Percentiles rank a stretch among this genome's conserved stretches.
These are phyloP conservation scores for Alloteropsis semialata DNA, from an alignment of 176 grass and related monocot genomes.

Conservation along the genomic window DNA sequence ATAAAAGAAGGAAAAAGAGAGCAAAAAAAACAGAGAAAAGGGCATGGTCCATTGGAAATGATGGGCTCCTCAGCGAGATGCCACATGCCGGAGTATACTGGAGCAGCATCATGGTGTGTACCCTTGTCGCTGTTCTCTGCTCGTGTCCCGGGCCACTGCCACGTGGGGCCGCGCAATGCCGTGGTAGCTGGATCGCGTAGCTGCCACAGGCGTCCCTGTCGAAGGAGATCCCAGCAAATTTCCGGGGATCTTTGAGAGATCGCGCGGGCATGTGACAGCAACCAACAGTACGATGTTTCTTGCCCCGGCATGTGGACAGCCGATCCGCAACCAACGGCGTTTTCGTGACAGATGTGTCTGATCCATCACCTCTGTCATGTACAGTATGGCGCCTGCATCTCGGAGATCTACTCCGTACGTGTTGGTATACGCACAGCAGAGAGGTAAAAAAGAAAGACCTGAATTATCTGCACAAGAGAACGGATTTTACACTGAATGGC, in stretches of 20 bases:
- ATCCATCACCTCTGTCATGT: too few species aligned
- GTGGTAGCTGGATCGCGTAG: background rate
- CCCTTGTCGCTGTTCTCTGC: conserved; percentile 8
- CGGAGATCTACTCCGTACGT: too few species aligned
- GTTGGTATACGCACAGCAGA: background rate
- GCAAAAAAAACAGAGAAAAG: background rate
- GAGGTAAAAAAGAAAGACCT: background rate
- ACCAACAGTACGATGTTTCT: conserved; percentile 16
- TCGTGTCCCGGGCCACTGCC: background rate
- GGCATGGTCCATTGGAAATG: background rate
- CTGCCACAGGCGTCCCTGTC: conserved; percentile 12
- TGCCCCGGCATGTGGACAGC: background rate
- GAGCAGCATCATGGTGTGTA: conserved; percentile 32
- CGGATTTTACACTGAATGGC: background rate
- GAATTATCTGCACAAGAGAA: background rate
- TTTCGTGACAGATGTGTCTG: background rate
- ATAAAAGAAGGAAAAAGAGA: too few species aligned
- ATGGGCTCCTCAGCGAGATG: background rate
- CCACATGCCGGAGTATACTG: conserved; percentile 38
- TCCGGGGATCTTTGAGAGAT: conserved; percentile 15
- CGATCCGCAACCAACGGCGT: background rate
- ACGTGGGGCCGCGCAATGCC: background rate
- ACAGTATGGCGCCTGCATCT: too few species aligned
- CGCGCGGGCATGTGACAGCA: conserved; percentile 33
- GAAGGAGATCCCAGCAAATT: conserved; percentile 29